Percentiles rank a stretch among this genome's conserved stretches.
Evolutionary conservation across 1,139 yeast species (phyloP).

Genomic region (Geotrichum europaeum): DNA sequence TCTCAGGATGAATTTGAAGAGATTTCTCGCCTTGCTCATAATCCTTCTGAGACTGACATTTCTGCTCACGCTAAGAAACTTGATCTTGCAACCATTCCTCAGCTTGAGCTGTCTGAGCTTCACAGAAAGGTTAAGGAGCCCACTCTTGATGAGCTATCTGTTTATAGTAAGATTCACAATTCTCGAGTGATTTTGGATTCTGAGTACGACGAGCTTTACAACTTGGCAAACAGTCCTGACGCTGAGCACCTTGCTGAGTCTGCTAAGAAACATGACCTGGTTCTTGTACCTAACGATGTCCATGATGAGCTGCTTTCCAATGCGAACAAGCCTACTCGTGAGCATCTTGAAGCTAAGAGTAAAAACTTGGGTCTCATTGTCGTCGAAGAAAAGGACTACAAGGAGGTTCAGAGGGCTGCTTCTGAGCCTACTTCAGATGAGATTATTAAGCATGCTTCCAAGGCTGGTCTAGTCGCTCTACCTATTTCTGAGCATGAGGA

Average conservation of each 20-base stretch:
- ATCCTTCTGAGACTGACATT: slow-evolving; percentile 17
- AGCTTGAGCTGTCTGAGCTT: slow-evolving; percentile 25
- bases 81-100: slow-evolving; percentile 28
- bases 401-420: slow-evolving; percentile 8
- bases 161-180: slow-evolving; percentile 4
- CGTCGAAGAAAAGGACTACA: slow-evolving; percentile 6
- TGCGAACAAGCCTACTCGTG: slow-evolving; percentile 15
- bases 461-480: slow-evolving; percentile 7
- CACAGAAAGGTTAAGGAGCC: slow-evolving; percentile 24
- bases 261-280: slow-evolving; percentile 32
- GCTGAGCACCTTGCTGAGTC: slow-evolving; percentile 24
- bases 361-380: slow-evolving; percentile 9
- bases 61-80: slow-evolving; percentile 25
- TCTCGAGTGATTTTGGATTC: slow-evolving; percentile 8
- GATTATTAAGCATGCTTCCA: slow-evolving; percentile 3
- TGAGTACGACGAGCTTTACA: slow-evolving; percentile 14
- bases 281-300: slow-evolving; percentile 25
- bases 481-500: slow-evolving; percentile 9
- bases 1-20: slow-evolving; percentile 22
- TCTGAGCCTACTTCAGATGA: slow-evolving; percentile 13
- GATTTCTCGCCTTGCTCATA: slow-evolving; percentile 18
- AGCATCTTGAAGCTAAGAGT: slow-evolving; percentile 25
- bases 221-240: slow-evolving; percentile 9
- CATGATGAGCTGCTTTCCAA: slow-evolving; percentile 20
- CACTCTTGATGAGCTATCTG: slow-evolving; percentile 30